Evolutionary conservation across 495 filamentous ascomycete genomes (phyloP).

Genomic region (Penicillium chermesinum): DNA sequence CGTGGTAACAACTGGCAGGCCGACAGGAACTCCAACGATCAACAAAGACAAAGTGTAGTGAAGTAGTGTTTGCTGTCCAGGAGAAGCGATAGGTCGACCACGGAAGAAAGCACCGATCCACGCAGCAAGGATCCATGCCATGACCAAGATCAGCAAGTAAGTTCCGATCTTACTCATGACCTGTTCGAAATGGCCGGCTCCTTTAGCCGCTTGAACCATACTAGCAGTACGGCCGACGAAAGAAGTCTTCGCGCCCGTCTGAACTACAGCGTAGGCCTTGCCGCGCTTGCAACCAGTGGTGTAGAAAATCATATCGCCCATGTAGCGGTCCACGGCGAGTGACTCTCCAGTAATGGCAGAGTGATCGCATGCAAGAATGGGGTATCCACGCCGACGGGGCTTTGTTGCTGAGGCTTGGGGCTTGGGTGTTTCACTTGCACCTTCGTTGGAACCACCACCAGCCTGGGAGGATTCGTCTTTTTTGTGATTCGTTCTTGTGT

Average conservation of each 20-base stretch:
- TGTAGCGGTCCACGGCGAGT: constrained; percentile 67
- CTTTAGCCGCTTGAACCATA: constrained; percentile 61
- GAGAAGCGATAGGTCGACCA: constrained; percentile 59
- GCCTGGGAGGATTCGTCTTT: too few relatives aligned
- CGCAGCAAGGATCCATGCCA: constrained; percentile 60
- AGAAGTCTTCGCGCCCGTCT: constrained; percentile 56
- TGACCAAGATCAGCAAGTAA: constrained; percentile 59
- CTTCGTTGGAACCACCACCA: constrained; percentile 13
- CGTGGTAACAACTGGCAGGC: constrained; percentile 92
- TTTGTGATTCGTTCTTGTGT: too few relatives aligned
- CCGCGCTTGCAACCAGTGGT: constrained; percentile 72
- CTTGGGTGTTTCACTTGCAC: constrained; percentile 9
- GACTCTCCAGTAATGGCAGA: constrained; percentile 72
- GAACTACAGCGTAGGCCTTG: constrained; percentile 61
- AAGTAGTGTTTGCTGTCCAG: constrained; percentile 51
- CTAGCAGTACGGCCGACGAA: constrained; percentile 68
- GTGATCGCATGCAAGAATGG: constrained; percentile 64
- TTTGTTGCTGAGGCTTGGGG: constrained; percentile 12
- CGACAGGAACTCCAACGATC: constrained; percentile 92
- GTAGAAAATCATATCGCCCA: constrained; percentile 64
- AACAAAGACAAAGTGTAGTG: constrained; percentile 69
- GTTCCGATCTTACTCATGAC: constrained; percentile 77
- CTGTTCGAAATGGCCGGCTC: constrained; percentile 69
- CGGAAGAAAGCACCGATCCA: constrained; percentile 74
- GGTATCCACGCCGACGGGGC: constrained; percentile 39